Evolutionary conservation across 2,329 filamentous ascomycete genomes (phyloP).

Genomic region (Phialophora expanda): DNA sequence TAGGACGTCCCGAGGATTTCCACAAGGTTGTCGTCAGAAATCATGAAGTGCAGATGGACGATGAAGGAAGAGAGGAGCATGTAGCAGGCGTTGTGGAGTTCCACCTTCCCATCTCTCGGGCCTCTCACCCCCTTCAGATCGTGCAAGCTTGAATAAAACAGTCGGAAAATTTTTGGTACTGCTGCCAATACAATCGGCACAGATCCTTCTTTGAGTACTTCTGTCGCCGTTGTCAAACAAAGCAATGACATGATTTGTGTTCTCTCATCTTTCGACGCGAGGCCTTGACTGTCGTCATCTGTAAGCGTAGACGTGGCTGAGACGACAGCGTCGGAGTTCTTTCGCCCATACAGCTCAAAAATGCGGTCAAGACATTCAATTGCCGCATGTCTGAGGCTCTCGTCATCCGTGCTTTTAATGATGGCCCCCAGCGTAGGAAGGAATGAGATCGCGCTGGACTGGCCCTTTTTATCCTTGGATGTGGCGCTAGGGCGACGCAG

Average conservation of each 20-base stretch:
- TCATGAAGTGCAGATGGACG: conserved; percentile 86
- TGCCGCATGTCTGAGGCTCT: conserved; percentile 80
- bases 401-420: conserved; percentile 72
- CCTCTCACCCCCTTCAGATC: background rate
- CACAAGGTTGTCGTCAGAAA: conserved; percentile 75
- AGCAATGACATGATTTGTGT: conserved; percentile 58
- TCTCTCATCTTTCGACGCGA: conserved; percentile 27
- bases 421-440: conserved; percentile 77
- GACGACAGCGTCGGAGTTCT: conserved; percentile 77
- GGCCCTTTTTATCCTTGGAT: conserved; percentile 57
- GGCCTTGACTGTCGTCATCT: conserved; percentile 53
- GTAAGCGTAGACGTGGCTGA: conserved; percentile 78
- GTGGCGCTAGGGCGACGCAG: conserved; percentile 66
- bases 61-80: conserved; percentile 78
- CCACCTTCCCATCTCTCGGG: conserved; percentile 50
- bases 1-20: conserved; percentile 70
- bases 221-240: conserved; percentile 85
- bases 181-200: conserved; percentile 80
- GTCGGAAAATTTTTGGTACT: conserved; percentile 71
- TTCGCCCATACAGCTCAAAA: conserved; percentile 92
- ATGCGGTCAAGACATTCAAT: conserved; percentile 92
- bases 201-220: conserved; percentile 83
- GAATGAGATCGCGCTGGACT: conserved; percentile 59
- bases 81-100: conserved; percentile 81
- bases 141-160: conserved; percentile 62